phyloP scores from a whole-genome alignment of 2,329 filamentous ascomycete genomes.

The Metarhizium sp. region DNA sequence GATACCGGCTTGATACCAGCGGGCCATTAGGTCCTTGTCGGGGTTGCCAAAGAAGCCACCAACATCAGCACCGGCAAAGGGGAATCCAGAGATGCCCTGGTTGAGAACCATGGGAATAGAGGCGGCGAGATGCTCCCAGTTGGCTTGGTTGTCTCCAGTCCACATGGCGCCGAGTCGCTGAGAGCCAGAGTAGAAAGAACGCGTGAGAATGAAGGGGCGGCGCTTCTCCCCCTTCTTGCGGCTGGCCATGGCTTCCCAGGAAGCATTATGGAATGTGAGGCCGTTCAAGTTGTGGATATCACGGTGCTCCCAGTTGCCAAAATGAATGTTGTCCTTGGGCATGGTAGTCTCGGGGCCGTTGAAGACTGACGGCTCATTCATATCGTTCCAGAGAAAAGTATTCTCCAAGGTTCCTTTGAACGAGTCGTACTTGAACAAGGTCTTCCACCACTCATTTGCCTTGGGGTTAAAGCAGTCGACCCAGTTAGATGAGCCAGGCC shows the following conservation, averaged over 20 bases:
- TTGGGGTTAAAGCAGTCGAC: constrained; percentile 93
- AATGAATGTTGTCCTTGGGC: constrained; percentile 95
- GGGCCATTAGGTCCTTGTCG: constrained; percentile 77
- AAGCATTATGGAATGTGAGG: constrained; percentile 91
- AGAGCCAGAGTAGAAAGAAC: constrained; percentile 84
- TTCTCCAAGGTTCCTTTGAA: constrained; percentile 85
- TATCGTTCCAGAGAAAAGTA: constrained; percentile 96
- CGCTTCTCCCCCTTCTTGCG: constrained; percentile 79
- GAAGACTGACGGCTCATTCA: constrained; percentile 99
- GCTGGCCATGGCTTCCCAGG: constrained; percentile 72
- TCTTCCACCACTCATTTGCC: constrained; percentile 83
- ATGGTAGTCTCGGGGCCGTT: constrained; percentile 97
- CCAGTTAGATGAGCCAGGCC: constrained; percentile 96
- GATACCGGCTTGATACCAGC: constrained; percentile 94
- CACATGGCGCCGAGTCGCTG: constrained; percentile 93
- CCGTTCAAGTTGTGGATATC: constrained; percentile 96
- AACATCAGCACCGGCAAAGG: constrained; percentile 90
- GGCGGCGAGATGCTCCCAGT: constrained; percentile 82
- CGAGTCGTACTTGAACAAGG: constrained; percentile 74
- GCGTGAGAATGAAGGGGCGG: constrained; percentile 86
- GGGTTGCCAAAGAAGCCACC: constrained; percentile 98
- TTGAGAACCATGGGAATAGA: constrained; percentile 90
- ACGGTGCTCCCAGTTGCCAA: constrained; percentile 89
- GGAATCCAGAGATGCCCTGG: constrained; percentile 86
- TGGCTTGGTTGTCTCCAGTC: constrained; percentile 95